Evolutionary conservation across 306 rosid genomes (phyloP).

Genomic region (Rosa rugosa): DNA sequence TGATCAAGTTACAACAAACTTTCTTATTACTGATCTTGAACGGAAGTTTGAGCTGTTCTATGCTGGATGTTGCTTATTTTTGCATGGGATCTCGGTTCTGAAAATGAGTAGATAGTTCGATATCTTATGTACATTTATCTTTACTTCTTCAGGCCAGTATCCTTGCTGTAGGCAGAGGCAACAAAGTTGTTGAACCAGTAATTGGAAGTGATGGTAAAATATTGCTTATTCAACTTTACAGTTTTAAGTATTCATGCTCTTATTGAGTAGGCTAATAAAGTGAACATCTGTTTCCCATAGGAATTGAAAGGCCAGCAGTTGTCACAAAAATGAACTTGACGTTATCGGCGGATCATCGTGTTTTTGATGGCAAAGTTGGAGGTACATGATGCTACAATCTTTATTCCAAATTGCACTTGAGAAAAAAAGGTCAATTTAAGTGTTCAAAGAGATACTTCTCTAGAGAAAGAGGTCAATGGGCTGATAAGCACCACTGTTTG

Average conservation of each 20-base stretch:
- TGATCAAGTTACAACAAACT: neutral
- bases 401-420: neutral
- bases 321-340: slow-evolving; percentile 76
- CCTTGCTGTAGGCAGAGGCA: slow-evolving; percentile 98
- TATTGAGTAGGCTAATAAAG: slow-evolving; percentile 27
- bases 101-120: neutral
- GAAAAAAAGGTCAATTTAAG: neutral
- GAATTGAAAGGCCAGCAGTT: slow-evolving; percentile 75
- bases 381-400: slow-evolving; percentile 40
- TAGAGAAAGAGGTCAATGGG: neutral
- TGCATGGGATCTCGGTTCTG: neutral
- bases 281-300: slow-evolving; percentile 38
- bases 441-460: neutral
- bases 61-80: neutral
- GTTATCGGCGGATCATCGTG: slow-evolving; percentile 91
- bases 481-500: neutral
- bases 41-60: neutral
- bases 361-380: slow-evolving; percentile 93
- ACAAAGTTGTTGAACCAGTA: slow-evolving; percentile 77
- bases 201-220: slow-evolving; percentile 74
- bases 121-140: slow-evolving; percentile 7
- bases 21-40: neutral
- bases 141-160: slow-evolving; percentile 79
- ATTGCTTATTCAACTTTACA: slow-evolving; percentile 16
- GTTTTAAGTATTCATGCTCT: slow-evolving; percentile 15